A percentile compares a stretch with the other conserved stretches of the same genome.
Conservation (phyloP, 1,284 basidiomycete genomes). For the Lignosus rhinocerotis region DNA sequence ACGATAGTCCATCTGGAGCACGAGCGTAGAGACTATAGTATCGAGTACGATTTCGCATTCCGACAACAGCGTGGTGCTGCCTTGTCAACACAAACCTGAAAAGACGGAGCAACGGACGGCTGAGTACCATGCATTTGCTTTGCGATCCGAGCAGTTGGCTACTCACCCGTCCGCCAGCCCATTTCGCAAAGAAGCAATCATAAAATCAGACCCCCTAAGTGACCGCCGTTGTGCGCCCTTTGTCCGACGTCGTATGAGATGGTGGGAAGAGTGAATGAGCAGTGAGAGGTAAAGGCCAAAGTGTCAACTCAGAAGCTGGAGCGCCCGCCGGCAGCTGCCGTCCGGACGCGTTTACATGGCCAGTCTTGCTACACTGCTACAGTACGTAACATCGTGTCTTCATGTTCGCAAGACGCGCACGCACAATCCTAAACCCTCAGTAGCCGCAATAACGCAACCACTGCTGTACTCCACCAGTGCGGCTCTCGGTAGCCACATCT, state of each 20-base stretch:
- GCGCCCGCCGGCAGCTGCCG: constrained; percentile 12
- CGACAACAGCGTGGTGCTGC: constrained; percentile 10
- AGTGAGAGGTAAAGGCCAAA: constrained; percentile 4
- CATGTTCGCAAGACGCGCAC: no score
- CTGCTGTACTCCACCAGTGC: no score
- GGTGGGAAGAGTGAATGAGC: constrained; percentile 9
- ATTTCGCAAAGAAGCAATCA: constrained; percentile 37
- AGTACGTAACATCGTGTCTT: no score
- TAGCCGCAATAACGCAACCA: no score
- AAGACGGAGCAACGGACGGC: neutral
- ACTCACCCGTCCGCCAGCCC: constrained; percentile 35
- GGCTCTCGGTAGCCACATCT: no score
- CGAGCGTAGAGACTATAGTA: constrained; percentile 9
- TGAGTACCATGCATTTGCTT: neutral
- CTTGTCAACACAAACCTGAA: constrained; percentile 23
- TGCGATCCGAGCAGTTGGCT: neutral
- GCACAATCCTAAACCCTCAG: no score
- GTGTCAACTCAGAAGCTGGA: constrained; percentile 13
- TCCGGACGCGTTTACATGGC: no score
- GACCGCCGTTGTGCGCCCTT: neutral
- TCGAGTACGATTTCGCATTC: constrained; percentile 13
- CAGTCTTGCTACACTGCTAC: no score
- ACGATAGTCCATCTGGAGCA: constrained; percentile 2
- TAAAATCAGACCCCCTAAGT: constrained; percentile 19
- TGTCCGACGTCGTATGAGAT: neutral